These are phyloP conservation scores for Lepraria neglecta DNA, from an alignment of 495 filamentous ascomycete species.

Conservation along the genomic window DNA sequence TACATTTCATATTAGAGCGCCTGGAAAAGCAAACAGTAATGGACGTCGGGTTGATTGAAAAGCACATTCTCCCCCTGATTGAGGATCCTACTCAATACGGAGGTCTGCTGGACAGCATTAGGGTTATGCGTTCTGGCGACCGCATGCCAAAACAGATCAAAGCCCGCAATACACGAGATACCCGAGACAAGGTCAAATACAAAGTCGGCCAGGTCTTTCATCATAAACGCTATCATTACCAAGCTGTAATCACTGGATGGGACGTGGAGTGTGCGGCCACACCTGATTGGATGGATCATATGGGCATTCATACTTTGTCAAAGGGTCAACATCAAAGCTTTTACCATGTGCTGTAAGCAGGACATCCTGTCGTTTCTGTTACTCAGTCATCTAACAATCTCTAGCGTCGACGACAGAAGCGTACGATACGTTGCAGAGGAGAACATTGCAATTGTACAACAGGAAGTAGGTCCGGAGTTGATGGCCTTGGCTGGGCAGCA, in stretches of 20 bases:
- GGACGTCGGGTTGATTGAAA: conserved; percentile 60
- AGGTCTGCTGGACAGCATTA: conserved; percentile 48
- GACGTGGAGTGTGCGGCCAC: conserved; percentile 51
- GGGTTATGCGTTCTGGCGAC: conserved; percentile 56
- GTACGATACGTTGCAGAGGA: conserved; percentile 79
- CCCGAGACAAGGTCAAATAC: conserved; percentile 49
- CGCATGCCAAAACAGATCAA: conserved; percentile 50
- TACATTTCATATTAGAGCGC: conserved; percentile 62
- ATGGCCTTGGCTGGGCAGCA: conserved; percentile 70
- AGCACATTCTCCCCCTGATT: conserved; percentile 57
- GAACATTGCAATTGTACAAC: conserved; percentile 62
- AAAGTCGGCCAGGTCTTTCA: conserved; percentile 77
- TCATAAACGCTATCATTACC: conserved; percentile 74
- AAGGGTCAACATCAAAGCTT: conserved; percentile 68
- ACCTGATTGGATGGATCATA: conserved; percentile 52
- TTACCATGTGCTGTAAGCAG: conserved; percentile 74
- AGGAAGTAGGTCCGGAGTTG: conserved; percentile 48
- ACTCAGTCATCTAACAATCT: conserved; percentile 19
- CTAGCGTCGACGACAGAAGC: conserved; percentile 63
- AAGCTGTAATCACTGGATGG: conserved; percentile 83
- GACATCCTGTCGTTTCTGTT: background rate
- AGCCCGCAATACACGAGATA: conserved; percentile 33
- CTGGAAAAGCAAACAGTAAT: conserved; percentile 54
- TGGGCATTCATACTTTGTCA: conserved; percentile 56
- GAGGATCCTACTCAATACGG: conserved; percentile 38